A percentile compares a stretch with the other conserved stretches of the same genome.
These are phyloP conservation scores for Candida ficus DNA, from an alignment of 805 yeast genomes.

Conservation along the genomic window DNA sequence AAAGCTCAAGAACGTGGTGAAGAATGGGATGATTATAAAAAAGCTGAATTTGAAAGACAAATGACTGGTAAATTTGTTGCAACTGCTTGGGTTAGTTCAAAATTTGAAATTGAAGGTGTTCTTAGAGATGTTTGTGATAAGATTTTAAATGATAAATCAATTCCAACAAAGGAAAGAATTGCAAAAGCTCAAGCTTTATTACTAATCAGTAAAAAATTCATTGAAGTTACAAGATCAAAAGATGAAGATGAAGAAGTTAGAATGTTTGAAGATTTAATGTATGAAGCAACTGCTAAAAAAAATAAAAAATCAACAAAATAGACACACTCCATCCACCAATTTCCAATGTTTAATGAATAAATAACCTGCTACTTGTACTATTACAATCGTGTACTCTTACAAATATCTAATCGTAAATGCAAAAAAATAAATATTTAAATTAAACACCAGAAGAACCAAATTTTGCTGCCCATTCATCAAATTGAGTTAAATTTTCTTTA, in stretches of 20 bases:
- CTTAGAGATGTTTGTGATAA: constrained; percentile 76
- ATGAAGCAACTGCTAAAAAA: constrained; percentile 55
- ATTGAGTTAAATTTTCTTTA: constrained; percentile 66
- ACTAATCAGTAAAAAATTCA: constrained; percentile 66
- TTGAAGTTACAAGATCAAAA: constrained; percentile 60
- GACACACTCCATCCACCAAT: too few relatives aligned
- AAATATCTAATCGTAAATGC: too few relatives aligned
- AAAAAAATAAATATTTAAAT: neutral
- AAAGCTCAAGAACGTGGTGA: constrained; percentile 59
- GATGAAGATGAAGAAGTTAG: constrained; percentile 92
- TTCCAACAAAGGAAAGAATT: constrained; percentile 55
- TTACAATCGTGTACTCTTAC: too few relatives aligned
- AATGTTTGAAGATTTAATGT: constrained; percentile 87
- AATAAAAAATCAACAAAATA: constrained; percentile 4
- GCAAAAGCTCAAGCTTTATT: constrained; percentile 77
- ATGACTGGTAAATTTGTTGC: constrained; percentile 87
- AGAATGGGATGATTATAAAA: constrained; percentile 49
- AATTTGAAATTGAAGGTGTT: constrained; percentile 78
- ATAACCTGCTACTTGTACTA: too few relatives aligned
- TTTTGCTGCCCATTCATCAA: constrained; percentile 83
- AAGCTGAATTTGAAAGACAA: constrained; percentile 73
- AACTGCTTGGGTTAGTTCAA: constrained; percentile 93
- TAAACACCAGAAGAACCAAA: constrained; percentile 92
- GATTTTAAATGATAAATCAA: constrained; percentile 63
- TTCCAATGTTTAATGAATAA: too few relatives aligned